Base-by-base conservation (phyloP, 257 asterid species). In the Catharanthus roseus region DNA sequence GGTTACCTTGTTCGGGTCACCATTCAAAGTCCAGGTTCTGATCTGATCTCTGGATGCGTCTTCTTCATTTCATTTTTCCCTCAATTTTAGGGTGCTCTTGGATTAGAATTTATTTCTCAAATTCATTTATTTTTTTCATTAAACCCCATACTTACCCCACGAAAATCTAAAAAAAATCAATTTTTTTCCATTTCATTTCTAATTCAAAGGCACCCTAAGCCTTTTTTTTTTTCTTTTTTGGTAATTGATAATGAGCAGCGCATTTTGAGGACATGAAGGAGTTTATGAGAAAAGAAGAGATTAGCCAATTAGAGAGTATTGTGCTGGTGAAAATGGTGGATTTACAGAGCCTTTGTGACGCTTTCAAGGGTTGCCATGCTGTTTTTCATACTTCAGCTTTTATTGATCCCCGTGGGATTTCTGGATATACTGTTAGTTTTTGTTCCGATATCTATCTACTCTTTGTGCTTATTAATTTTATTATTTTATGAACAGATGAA, bases 341-440 rank as follows among this genome's bases (percentile, higher is more conserved):
- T 34, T 56, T 76, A 49, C 78, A 76, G 5, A 68, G 76, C 49
- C 65, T 80, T 4, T 76, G 81, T 51, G 49, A 69, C 18, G 84
- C 81, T 53, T 80, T 80, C 26, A 64, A 71, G 18, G 81, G 81
- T 11, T 76, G 81, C 68, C 84, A 80, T 69, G 84, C 71, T 28
- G 47, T 80, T 38, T 80, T 80, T 60, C 84, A 80, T 70, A 80
- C 84, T 71, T 80, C 84, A 28, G 13, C 81, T 47, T 80, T 80
- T 74, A 57, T 80, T 65, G 84, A 80, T 80, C 81, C 84, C 1
- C 78, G 42, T 6, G 84, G 84, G 36, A 60, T 80, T 28, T 76
- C 84, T 12, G 84, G 84, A 57, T 80, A 80, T 62, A 80, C 76
- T 53, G 84, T 80, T 39, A 16, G 70, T 15, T n/a, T 19, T 19